Base-by-base conservation (phyloP, 371 early-diverging fungal genomes). In the Mucor indicus region DNA sequence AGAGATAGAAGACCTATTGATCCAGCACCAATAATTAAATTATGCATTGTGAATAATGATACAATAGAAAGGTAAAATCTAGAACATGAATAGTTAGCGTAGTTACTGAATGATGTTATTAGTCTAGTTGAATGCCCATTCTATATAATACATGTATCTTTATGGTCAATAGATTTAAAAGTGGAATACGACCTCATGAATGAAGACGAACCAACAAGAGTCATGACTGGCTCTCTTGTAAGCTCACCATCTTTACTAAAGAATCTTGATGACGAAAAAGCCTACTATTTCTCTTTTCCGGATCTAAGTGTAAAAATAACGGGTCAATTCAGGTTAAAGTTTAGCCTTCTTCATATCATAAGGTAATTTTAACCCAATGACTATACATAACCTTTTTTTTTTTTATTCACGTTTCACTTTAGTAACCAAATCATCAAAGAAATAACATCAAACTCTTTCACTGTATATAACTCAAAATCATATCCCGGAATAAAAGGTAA, bases 1-100 rank as follows among this genome's bases (percentile, higher is more conserved):
- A 87, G 83, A 48, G 89, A 87, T 60, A 61, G 86, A 23, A 62
- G 90, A 23, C 86, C 87, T 6, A 75, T 88, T 32, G 87, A 88
- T 55, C 90, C 87, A 12, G 86, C 85, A 5, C 86, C 87, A 4
- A 76, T 86, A 6, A 29, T 60, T 1, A 45, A 46, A 46, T 37
- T 60, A 12, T n/a, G n/a, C n/a, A n/a, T n/a, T n/a, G n/a, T n/a
- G n/a, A n/a, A n/a, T n/a, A n/a, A n/a, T n/a, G n/a, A n/a, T n/a
- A n/a, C n/a, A n/a, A n/a, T n/a, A n/a, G n/a, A n/a, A n/a, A n/a
- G n/a, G n/a, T n/a, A n/a, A n/a, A n/a, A n/a, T n/a, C n/a, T 48
- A 19, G 35, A 59, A 20, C 25, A 36, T 13, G 17, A 43, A n/a
- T n/a, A 48, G 13, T 15, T 35, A 48, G 48, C 41, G 32, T 20